Percentiles rank a stretch among this genome's conserved stretches.
Evolutionary conservation across 805 yeast species (phyloP).

Genomic region (Starmera pachycereana): DNA sequence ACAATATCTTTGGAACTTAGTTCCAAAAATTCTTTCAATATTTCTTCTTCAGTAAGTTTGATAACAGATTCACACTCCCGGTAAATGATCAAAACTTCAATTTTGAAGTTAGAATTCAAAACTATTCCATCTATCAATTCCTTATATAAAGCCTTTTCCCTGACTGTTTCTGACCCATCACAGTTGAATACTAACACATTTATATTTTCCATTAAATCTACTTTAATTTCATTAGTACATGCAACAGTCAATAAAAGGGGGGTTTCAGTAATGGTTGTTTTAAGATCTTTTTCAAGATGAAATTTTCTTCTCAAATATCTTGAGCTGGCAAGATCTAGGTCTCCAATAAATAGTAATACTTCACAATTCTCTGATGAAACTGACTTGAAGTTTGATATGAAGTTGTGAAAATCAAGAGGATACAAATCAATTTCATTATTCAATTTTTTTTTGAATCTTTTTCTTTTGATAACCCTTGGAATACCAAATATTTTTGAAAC

Average conservation of each 20-base stretch:
- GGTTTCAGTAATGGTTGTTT: constrained; percentile 1
- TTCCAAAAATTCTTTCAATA: constrained; percentile 20
- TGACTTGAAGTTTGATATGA: constrained; percentile 12
- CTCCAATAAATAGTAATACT: constrained; percentile 14
- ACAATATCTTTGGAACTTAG: constrained; percentile 18
- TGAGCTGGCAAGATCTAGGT: constrained; percentile 21
- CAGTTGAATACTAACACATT: constrained; percentile 28
- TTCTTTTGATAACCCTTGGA: constrained; percentile 15
- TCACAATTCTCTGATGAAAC: constrained; percentile 11
- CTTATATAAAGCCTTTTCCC: constrained; percentile 17
- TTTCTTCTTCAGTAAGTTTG: constrained; percentile 17
- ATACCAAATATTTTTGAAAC: constrained; percentile 27
- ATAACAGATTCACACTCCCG: constrained; percentile 27
- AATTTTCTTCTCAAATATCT: constrained; percentile 25
- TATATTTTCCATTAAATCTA: constrained; percentile 17
- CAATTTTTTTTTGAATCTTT: constrained; percentile 7
- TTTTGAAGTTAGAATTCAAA: constrained; percentile 22
- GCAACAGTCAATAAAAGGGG: constrained; percentile 10
- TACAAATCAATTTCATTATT: constrained; percentile 14
- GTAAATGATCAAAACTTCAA: constrained; percentile 23
- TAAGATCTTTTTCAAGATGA: constrained; percentile 7
- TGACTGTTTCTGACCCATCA: constrained; percentile 23
- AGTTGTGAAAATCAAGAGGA: constrained; percentile 13
- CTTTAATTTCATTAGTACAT: constrained; percentile 17
- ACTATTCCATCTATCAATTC: constrained; percentile 25